Conservation (phyloP, 2,329 filamentous ascomycete genomes). For the Botrytis medusae region DNA sequence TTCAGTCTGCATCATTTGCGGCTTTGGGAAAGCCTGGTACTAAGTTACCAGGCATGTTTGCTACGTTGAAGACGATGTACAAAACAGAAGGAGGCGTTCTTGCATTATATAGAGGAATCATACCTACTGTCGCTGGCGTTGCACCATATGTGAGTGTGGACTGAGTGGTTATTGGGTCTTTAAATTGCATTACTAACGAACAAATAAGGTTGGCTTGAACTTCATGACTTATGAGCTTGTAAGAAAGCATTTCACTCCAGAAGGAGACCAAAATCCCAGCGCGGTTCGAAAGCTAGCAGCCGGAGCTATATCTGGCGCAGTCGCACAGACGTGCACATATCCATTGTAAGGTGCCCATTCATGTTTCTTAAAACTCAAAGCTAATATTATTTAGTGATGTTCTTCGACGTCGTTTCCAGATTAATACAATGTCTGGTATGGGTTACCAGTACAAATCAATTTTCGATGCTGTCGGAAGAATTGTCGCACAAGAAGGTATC, state of each 20-base stretch:
- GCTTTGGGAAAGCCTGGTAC: conserved; percentile 61
- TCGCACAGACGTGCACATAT: conserved; percentile 97
- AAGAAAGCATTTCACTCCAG: conserved; percentile 78
- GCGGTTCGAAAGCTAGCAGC: conserved; percentile 80
- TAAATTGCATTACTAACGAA: conserved; percentile 11
- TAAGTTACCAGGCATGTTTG: conserved; percentile 89
- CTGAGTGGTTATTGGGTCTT: neutral
- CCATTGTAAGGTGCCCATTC: conserved; percentile 72
- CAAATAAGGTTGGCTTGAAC: conserved; percentile 77
- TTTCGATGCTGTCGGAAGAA: conserved; percentile 76
- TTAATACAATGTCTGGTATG: conserved; percentile 99
- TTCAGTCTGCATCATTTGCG: conserved; percentile 94
- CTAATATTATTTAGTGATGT: conserved; percentile 65
- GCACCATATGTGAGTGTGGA: conserved; percentile 76
- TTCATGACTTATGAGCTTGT: conserved; percentile 98
- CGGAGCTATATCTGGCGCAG: conserved; percentile 90
- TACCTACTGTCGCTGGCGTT: conserved; percentile 92
- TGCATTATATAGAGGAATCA: conserved; percentile 90
- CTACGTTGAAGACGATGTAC: conserved; percentile 81
- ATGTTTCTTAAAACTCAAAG: conserved; percentile 27
- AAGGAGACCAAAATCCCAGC: conserved; percentile 81
- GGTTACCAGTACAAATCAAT: conserved; percentile 93
- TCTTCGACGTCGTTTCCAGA: conserved; percentile 88
- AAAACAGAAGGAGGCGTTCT: conserved; percentile 80
- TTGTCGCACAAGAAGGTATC: conserved; percentile 79